Conservation (phyloP, 805 yeast species). For the Pachysolen tannophilus region DNA sequence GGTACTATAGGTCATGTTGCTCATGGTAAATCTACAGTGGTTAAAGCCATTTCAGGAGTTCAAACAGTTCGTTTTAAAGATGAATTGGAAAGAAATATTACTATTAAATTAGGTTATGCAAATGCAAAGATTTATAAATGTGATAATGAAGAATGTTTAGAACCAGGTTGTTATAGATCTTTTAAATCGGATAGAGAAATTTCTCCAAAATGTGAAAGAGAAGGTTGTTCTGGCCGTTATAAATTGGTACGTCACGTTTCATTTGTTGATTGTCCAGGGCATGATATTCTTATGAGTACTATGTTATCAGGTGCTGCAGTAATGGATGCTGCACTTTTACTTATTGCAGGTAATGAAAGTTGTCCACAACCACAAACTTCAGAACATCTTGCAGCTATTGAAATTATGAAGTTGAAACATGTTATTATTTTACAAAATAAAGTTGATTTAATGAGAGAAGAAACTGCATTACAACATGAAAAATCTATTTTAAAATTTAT, state of each 20-base stretch:
- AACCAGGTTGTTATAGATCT: conserved; percentile 92
- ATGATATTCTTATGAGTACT: conserved; percentile 99
- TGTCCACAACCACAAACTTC: conserved; percentile 99
- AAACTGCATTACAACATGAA: conserved; percentile 91
- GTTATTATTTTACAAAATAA: conserved; percentile 95
- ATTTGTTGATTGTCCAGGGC: conserved; percentile 99
- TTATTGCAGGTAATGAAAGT: conserved; percentile 97
- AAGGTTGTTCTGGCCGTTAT: conserved; percentile 86
- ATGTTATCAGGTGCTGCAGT: conserved; percentile 99
- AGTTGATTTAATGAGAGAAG: conserved; percentile 98
- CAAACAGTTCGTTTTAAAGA: conserved; percentile 99
- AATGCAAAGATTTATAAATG: conserved; percentile 97
- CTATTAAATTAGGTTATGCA: conserved; percentile 97
- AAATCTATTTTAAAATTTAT: conserved; percentile 87
- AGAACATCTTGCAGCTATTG: conserved; percentile 98
- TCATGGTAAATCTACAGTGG: conserved; percentile 91
- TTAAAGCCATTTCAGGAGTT: conserved; percentile 94
- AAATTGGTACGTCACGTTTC: conserved; percentile 92
- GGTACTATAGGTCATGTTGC: conserved; percentile 98
- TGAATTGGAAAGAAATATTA: conserved; percentile 97
- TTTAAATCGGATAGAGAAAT: conserved; percentile 94
- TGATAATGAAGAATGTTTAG: conserved; percentile 77
- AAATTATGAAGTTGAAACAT: conserved; percentile 96
- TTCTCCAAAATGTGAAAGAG: conserved; percentile 82
- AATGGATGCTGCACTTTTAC: conserved; percentile 96